Conservation (phyloP, 305 asterid species). For the Plantago lanceolata region DNA sequence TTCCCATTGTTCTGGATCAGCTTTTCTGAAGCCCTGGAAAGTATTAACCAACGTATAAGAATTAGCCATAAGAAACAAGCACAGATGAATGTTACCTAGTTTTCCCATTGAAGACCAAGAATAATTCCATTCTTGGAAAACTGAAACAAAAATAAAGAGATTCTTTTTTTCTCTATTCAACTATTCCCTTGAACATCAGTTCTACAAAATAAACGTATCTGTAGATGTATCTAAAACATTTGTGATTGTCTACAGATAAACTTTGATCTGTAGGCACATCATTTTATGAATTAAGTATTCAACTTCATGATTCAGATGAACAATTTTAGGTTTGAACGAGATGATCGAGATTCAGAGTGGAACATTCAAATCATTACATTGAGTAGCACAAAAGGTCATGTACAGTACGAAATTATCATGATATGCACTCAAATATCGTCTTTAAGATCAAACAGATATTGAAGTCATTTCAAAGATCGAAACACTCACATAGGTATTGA, state of each 20-base stretch:
- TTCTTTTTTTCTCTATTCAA: too few species aligned
- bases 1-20: constrained; percentile 79
- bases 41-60: background rate
- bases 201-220: too few species aligned
- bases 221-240: too few species aligned
- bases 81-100: background rate
- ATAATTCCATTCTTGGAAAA: background rate
- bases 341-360: too few species aligned
- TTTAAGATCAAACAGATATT: background rate
- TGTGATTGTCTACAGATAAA: background rate
- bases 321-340: too few species aligned
- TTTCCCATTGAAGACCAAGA: background rate
- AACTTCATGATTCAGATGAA: background rate
- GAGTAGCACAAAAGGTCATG: background rate
- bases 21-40: constrained; percentile 70
- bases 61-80: background rate
- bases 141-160: constrained; percentile 7
- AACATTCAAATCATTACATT: background rate
- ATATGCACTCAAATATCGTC: background rate
- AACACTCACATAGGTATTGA: constrained; percentile 61
- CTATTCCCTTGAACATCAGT: too few species aligned
- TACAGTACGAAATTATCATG: background rate
- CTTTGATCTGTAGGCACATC: background rate
- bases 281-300: too few species aligned
- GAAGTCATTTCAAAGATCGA: constrained; percentile 11